phyloP scores from a whole-genome alignment of 2,329 filamentous ascomycete genomes.

The Ascochyta pisi region DNA sequence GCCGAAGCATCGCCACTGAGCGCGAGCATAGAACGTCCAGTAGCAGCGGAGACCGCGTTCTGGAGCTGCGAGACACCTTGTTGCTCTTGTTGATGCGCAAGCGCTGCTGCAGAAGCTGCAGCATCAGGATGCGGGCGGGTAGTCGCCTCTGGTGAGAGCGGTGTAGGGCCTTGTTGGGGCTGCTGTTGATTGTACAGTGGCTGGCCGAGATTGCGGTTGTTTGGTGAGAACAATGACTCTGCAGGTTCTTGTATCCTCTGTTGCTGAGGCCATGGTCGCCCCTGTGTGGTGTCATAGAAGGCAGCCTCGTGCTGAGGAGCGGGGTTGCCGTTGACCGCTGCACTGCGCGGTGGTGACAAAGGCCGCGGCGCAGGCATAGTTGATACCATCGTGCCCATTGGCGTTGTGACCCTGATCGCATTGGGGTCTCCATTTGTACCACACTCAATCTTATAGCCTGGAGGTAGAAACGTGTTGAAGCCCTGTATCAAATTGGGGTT shows the following conservation, averaged over 20 bases:
- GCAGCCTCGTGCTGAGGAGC: conserved; percentile 51
- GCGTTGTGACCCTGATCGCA: conserved; percentile 94
- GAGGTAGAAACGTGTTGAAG: conserved; percentile 96
- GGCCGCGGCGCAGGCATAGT: conserved; percentile 71
- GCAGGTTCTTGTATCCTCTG: conserved; percentile 41
- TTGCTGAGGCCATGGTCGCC: conserved; percentile 51
- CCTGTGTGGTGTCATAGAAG: conserved; percentile 46
- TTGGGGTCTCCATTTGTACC: conserved; percentile 93
- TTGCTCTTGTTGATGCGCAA: conserved; percentile 69
- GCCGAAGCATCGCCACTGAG: conserved; percentile 54
- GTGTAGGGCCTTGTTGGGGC: conserved; percentile 40
- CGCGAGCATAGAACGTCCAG: conserved; percentile 61
- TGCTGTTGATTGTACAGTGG: conserved; percentile 46
- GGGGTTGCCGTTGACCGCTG: conserved; percentile 62
- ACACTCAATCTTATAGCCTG: conserved; percentile 95
- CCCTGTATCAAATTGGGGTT: conserved; percentile 96
- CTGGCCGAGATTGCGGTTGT: conserved; percentile 52
- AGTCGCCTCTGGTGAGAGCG: conserved; percentile 47
- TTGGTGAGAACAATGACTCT: conserved; percentile 53
- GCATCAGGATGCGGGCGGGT: conserved; percentile 48
- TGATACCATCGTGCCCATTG: conserved; percentile 94
- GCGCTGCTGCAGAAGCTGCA: conserved; percentile 51
- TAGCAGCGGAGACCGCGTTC: conserved; percentile 67
- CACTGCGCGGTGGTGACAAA: conserved; percentile 56
- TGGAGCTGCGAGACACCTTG: conserved; percentile 70